Evolutionary conservation across 1,284 basidiomycete genomes (phyloP).

Genomic region (Tilletia setariae): DNA sequence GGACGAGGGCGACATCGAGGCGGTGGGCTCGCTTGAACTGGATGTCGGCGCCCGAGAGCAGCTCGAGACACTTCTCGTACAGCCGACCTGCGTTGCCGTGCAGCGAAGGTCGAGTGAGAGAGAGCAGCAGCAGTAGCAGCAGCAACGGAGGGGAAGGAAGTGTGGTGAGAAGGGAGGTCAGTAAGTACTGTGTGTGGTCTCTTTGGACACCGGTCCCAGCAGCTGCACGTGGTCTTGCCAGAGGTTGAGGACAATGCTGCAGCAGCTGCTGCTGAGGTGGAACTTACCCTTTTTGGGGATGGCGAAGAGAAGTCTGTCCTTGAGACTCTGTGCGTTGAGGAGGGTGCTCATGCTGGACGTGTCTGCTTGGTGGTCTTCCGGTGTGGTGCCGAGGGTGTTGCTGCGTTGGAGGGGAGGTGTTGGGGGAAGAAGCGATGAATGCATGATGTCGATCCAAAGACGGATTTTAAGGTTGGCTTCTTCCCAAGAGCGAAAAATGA

Average conservation of each 20-base stretch:
- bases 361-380: not conserved
- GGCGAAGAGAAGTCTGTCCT: conserved; percentile 80
- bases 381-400: not conserved
- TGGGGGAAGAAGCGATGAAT: too few relatives aligned
- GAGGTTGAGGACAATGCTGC: not conserved
- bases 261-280: too few relatives aligned
- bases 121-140: not conserved
- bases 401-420: not conserved
- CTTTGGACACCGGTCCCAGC: not conserved
- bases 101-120: too few relatives aligned
- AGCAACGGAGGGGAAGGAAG: too few relatives aligned
- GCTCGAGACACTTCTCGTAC: conserved; percentile 83
- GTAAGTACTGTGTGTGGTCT: too few relatives aligned
- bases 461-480: too few relatives aligned
- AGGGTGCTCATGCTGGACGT: conserved; percentile 40
- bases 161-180: too few relatives aligned
- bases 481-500: too few relatives aligned
- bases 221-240: too few relatives aligned
- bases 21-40: conserved; percentile 86
- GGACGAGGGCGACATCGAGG: conserved; percentile 84
- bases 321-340: conserved; percentile 51
- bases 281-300: conserved; percentile 90
- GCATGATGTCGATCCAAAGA: too few relatives aligned
- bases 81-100: conserved; percentile 59
- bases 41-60: conserved; percentile 82